Percentiles rank a stretch among this genome's conserved stretches.
phyloP scores from a whole-genome alignment of 164 flowering plant species.

The Amborella trichopoda region DNA sequence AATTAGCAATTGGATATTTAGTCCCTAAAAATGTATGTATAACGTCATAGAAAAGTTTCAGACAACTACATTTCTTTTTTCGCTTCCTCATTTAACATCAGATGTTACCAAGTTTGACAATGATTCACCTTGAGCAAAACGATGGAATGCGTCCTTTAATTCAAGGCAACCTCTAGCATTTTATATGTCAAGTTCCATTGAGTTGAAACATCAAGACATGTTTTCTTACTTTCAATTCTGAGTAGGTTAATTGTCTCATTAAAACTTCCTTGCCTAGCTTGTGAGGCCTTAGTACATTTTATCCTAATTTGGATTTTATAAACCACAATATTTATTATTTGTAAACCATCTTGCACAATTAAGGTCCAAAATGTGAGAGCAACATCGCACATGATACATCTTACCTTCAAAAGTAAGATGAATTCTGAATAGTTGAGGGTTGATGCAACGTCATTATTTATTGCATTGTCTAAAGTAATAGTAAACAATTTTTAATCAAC shows the following conservation, averaged over 20 bases:
- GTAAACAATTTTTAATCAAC: constrained; percentile 61
- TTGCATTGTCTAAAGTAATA: constrained; percentile 38
- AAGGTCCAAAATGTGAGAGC: constrained; percentile 52
- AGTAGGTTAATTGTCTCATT: constrained; percentile 61
- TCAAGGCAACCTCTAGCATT: constrained; percentile 73
- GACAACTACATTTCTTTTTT: constrained; percentile 20
- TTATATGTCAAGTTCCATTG: constrained; percentile 84
- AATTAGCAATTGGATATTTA: constrained; percentile 4
- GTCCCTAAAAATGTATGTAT: not conserved
- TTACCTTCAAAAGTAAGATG: constrained; percentile 57
- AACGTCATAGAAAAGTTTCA: constrained; percentile 5
- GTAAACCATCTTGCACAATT: constrained; percentile 54
- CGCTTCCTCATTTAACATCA: constrained; percentile 58
- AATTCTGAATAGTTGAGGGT: constrained; percentile 47
- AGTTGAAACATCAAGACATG: constrained; percentile 53
- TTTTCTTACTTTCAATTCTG: constrained; percentile 62
- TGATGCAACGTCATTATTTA: constrained; percentile 28
- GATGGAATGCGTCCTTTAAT: constrained; percentile 70
- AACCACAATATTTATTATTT: constrained; percentile 28
- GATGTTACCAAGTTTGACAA: constrained; percentile 59
- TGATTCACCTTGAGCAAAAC: constrained; percentile 66
- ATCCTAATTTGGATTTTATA: constrained; percentile 64
- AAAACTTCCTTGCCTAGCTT: constrained; percentile 61
- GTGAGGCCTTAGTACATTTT: constrained; percentile 64
- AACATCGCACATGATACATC: constrained; percentile 45